phyloP scores from a whole-genome alignment of 331 rosid species.

The Rosa hybrid region DNA sequence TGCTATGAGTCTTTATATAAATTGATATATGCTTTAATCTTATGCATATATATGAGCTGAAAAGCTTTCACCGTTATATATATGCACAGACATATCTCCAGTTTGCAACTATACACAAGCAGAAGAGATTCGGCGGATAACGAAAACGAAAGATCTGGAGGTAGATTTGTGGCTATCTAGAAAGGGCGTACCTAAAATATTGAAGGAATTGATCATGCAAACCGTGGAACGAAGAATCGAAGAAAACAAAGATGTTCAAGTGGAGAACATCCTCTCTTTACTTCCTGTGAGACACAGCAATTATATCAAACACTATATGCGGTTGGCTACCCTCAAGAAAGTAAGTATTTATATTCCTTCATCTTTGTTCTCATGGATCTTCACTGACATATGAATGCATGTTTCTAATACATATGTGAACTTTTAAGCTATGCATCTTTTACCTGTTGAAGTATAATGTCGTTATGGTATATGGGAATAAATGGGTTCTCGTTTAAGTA shows the following conservation, averaged over 20 bases:
- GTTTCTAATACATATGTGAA: no score
- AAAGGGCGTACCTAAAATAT: neutral
- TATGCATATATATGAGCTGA: no score
- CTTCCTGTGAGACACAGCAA: neutral
- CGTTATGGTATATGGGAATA: no score
- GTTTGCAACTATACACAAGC: neutral
- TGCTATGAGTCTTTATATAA: no score
- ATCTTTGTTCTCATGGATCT: neutral
- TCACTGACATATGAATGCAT: no score
- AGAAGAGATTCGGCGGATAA: neutral
- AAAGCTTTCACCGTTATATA: no score
- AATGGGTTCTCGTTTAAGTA: no score
- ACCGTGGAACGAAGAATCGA: neutral
- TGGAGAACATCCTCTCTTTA: neutral
- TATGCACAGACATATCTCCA: neutral
- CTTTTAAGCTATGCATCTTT: no score
- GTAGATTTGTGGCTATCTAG: constrained; percentile 7
- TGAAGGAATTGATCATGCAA: constrained; percentile 3
- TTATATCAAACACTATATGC: constrained; percentile 9
- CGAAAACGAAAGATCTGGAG: neutral
- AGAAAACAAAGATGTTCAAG: neutral
- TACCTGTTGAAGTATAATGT: no score
- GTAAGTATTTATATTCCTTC: constrained; percentile 2
- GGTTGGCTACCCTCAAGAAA: neutral
- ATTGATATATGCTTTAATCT: no score